Conservation (phyloP, 768 basidiomycete genomes). For the Lactarius psammicola region DNA sequence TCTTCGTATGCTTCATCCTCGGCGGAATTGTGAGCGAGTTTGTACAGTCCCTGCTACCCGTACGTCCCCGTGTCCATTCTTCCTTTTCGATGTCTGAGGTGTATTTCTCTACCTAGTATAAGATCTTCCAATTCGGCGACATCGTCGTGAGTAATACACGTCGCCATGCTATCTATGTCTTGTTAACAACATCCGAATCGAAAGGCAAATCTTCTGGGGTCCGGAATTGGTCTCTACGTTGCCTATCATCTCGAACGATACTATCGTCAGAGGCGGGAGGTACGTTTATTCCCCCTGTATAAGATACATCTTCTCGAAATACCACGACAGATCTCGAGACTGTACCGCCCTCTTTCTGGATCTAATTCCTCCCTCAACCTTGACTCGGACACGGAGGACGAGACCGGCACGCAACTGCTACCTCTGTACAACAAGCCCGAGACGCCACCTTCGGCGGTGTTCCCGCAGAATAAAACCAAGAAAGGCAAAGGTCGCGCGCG, state of each 20-base stretch:
- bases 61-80: slow-evolving; percentile 32
- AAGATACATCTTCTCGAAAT: not conserved
- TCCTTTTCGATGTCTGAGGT: not conserved
- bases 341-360: slow-evolving; percentile 70
- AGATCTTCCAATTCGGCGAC: slow-evolving; percentile 71
- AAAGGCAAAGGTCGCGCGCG: slow-evolving; percentile 25
- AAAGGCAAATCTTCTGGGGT: slow-evolving; percentile 79
- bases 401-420: slow-evolving; percentile 54
- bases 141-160: slow-evolving; percentile 50
- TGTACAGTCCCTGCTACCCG: slow-evolving; percentile 76
- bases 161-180: not conserved
- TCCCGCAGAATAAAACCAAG: slow-evolving; percentile 5
- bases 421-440: slow-evolving; percentile 44
- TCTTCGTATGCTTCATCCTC: slow-evolving; percentile 69
- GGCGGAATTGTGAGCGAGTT: slow-evolving; percentile 81
- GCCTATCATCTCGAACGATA: slow-evolving; percentile 71
- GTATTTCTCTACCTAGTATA: slow-evolving; percentile 45
- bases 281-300: slow-evolving; percentile 33
- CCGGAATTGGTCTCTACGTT: slow-evolving; percentile 61
- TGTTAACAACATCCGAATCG: not conserved
- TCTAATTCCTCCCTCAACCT: slow-evolving; percentile 38
- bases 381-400: slow-evolving; percentile 55
- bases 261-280: slow-evolving; percentile 78
- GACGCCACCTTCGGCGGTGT: slow-evolving; percentile 16
- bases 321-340: slow-evolving; percentile 58